These are phyloP conservation scores for Torulaspora indica DNA, from an alignment of 805 yeast genomes.

Conservation along the genomic window DNA sequence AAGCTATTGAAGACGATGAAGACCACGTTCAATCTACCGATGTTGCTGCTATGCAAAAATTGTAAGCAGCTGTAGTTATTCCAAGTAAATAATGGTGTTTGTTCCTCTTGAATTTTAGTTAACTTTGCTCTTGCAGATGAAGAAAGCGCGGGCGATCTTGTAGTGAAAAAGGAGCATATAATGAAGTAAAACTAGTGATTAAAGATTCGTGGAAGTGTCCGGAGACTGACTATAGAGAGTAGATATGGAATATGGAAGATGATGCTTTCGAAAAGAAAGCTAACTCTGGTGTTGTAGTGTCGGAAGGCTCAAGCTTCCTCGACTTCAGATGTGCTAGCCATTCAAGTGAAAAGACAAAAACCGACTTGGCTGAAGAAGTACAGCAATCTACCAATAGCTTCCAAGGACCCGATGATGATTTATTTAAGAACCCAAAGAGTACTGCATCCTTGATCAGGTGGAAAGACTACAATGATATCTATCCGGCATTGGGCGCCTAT, in stretches of 20 bases:
- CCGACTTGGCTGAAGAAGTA: neutral
- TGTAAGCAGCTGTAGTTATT: slow-evolving; percentile 47
- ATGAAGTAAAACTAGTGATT: no score
- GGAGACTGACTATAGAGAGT: neutral
- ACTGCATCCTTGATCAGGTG: slow-evolving; percentile 15
- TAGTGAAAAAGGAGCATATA: neutral
- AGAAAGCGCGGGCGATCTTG: neutral
- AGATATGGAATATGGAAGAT: slow-evolving; percentile 17
- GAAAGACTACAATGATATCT: slow-evolving; percentile 24
- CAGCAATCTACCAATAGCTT: neutral
- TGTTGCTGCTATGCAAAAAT: slow-evolving; percentile 96
- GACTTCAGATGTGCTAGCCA: slow-evolving; percentile 13
- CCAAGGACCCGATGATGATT: neutral
- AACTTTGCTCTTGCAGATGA: neutral
- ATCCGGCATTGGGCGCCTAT: slow-evolving; percentile 32
- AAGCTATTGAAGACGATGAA: slow-evolving; percentile 77
- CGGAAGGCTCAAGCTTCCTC: slow-evolving; percentile 9
- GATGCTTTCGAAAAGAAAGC: slow-evolving; percentile 7
- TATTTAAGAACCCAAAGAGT: slow-evolving; percentile 7
- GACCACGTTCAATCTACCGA: slow-evolving; percentile 99
- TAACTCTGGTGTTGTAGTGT: slow-evolving; percentile 8
- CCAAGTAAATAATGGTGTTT: slow-evolving; percentile 7
- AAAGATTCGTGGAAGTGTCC: neutral
- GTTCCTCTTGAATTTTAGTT: slow-evolving; percentile 2
- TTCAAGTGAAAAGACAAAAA: slow-evolving; percentile 7